Evolutionary conservation across 1,284 basidiomycete species (phyloP).

Genomic region (Ustilago bromivora): DNA sequence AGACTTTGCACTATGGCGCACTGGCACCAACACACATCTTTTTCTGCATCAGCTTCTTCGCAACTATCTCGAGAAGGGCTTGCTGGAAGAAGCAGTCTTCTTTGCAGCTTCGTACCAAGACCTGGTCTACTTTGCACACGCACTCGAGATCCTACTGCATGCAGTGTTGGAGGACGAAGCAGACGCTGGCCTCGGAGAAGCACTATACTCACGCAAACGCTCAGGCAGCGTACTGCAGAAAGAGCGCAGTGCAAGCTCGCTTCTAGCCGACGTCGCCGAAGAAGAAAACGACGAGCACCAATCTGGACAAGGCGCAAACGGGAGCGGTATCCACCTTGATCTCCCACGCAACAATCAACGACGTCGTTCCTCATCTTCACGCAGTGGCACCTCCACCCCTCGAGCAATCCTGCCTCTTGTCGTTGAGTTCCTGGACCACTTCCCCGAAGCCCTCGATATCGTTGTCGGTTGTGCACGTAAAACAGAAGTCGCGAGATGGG

Average conservation of each 20-base stretch:
- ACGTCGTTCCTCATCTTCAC: not conserved
- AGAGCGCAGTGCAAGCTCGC: constrained; percentile 38
- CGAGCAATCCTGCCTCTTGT: constrained; percentile 77
- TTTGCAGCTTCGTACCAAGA: constrained; percentile 88
- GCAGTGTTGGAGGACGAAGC: constrained; percentile 92
- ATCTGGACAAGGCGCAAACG: constrained; percentile 1
- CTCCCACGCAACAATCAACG: constrained; percentile 10
- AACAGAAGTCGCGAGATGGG: constrained; percentile 93
- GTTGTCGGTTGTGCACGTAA: constrained; percentile 96
- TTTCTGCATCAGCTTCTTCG: constrained; percentile 93
- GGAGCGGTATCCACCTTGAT: constrained; percentile 21
- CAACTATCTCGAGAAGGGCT: constrained; percentile 77
- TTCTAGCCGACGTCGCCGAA: constrained; percentile 48
- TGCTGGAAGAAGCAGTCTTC: constrained; percentile 75
- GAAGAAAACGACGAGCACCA: constrained; percentile 19
- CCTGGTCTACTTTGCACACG: constrained; percentile 92
- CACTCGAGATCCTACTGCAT: constrained; percentile 92
- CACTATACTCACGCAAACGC: constrained; percentile 29
- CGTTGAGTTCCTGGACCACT: constrained; percentile 93
- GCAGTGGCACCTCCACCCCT: constrained; percentile 52
- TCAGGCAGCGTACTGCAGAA: constrained; percentile 43
- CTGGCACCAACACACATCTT: constrained; percentile 91
- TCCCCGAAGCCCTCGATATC: constrained; percentile 88
- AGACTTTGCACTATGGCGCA: constrained; percentile 90
- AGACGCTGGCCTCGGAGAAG: constrained; percentile 62